Evolutionary conservation across 768 basidiomycete species (phyloP), one percentile per base, ranked within the genome.

Genomic region (Paxillus ammoniavirescens): DNA sequence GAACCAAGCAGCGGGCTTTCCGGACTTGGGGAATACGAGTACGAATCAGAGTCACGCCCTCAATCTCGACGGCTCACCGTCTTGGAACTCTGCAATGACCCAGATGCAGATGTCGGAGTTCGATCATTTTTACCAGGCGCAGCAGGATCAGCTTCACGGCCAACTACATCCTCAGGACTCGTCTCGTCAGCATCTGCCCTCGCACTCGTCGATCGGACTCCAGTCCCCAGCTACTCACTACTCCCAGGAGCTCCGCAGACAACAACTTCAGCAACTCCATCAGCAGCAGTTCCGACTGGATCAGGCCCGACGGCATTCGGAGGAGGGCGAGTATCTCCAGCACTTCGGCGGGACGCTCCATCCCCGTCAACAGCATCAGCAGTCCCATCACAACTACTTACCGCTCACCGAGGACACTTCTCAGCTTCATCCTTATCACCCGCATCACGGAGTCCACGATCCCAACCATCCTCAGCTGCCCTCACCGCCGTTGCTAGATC

Each of bases 71-170:
- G 89, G 56, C 83, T 91, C 80, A 79, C 85, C 71, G 85, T 91
- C 80, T 81, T 91, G 87, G 89, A 91, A 61, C 86, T 91, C 79
- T 90, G 89, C 81, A 89, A 91, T 80, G 87, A 87, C 76, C 67
- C 76, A 67, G 72, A 72, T 72, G 70, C 70, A 69, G 70, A 74
- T 73, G 65, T 70, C 60, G 65, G 72, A 69, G 50, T 73, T 72
- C 77, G 75, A 73, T 57, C 77, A 70, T 72, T 80, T 77, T 58
- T 80, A 79, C 57, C 72, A 14, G 54, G 59, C 66, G 60, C 68
- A 57, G 28, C 62, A 56, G 65, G 68, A 65, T 57, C 62, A 59
- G 59, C 63, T 61, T 69, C 74, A 68, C 71, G 77, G 37, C 77
- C 77, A 50, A 71, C 68, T 59, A 79, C 77, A 47, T 72, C 77